These are phyloP conservation scores for Begonia fuchsioides DNA, from an alignment of 306 rosid species.

Conservation along the genomic window DNA sequence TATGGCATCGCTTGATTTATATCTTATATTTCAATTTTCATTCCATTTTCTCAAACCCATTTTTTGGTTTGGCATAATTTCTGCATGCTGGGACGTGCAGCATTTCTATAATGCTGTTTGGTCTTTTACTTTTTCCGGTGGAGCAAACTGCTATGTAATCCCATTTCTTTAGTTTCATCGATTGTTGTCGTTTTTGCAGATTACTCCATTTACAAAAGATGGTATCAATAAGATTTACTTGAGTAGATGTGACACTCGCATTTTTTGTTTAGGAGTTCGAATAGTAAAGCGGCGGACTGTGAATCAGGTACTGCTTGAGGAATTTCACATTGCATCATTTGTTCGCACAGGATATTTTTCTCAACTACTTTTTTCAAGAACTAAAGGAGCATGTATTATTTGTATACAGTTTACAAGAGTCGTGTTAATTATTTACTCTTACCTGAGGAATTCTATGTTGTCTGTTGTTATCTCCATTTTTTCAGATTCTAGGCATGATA, in stretches of 20 bases:
- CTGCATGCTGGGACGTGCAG: no score
- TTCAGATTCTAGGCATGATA: conserved; percentile 54
- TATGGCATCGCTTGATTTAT: not conserved
- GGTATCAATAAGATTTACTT: conserved; percentile 82
- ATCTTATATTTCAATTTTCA: conserved; percentile 1
- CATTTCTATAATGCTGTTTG: conserved; percentile 3
- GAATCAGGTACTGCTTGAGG: conserved; percentile 49
- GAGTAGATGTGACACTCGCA: conserved; percentile 78
- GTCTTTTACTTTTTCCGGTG: not conserved
- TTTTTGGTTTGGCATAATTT: conserved; percentile 1
- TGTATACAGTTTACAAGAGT: no score
- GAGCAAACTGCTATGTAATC: no score
- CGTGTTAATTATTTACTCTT: no score
- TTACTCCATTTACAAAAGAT: conserved; percentile 62
- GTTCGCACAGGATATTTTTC: no score
- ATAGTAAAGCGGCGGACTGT: conserved; percentile 65
- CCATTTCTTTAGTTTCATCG: not conserved
- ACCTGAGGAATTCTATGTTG: not conserved
- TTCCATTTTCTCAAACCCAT: conserved; percentile 1
- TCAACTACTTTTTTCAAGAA: no score
- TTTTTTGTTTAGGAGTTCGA: conserved; percentile 89
- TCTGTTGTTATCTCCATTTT: conserved; percentile 9
- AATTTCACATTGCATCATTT: no score
- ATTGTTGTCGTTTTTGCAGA: conserved; percentile 42
- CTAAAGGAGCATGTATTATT: no score